Conservation (phyloP, 495 filamentous ascomycete genomes). For the Penicillium chermesinum region DNA sequence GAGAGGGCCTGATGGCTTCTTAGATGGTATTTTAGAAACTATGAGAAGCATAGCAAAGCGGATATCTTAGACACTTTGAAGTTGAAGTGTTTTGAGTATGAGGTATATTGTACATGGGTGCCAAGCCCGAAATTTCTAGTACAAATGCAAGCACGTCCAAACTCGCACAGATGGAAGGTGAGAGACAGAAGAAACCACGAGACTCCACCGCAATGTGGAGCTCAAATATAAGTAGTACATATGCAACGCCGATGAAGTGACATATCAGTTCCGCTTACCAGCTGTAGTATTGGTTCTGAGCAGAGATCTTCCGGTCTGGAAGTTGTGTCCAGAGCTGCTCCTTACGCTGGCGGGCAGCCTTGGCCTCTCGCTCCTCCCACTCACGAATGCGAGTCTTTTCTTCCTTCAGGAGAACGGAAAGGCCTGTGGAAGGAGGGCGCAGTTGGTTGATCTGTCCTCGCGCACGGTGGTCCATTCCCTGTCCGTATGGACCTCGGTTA, state of each 20-base stretch:
- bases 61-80: no score
- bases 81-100: no score
- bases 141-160: conserved; percentile 21
- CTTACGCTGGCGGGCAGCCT: conserved; percentile 60
- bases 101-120: conserved; percentile 31
- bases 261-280: conserved; percentile 55
- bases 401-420: conserved; percentile 86
- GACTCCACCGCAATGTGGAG: conserved; percentile 4
- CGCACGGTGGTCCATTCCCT: conserved; percentile 57
- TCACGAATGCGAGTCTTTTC: conserved; percentile 80
- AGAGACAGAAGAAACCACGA: conserved; percentile 16
- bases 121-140: conserved; percentile 17
- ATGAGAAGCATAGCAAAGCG: no score
- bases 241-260: conserved; percentile 19
- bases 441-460: conserved; percentile 59
- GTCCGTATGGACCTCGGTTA: conserved; percentile 60
- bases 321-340: conserved; percentile 78
- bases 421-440: conserved; percentile 62
- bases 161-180: conserved; percentile 9
- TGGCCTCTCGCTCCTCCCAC: conserved; percentile 68
- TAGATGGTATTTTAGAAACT: no score
- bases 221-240: conserved; percentile 22
- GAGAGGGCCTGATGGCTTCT: conserved; percentile 17
- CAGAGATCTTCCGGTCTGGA: conserved; percentile 56
- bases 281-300: conserved; percentile 80